These are phyloP conservation scores for Backusella liffmaniae DNA, from an alignment of 192 early-diverging fungal genomes.

Conservation along the genomic window DNA sequence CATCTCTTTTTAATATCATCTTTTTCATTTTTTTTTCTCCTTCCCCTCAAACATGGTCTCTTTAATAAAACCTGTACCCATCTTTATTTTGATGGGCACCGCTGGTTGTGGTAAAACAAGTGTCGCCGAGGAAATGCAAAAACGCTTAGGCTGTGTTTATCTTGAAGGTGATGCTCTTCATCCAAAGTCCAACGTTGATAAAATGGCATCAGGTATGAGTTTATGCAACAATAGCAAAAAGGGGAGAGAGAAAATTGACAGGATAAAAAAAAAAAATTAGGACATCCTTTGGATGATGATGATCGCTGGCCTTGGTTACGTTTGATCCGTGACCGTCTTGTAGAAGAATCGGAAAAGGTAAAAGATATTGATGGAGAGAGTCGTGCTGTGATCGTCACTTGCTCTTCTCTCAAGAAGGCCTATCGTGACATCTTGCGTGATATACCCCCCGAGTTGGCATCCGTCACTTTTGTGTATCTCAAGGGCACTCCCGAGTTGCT, in stretches of 20 bases:
- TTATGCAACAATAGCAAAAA: neutral
- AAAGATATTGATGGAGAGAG: slow-evolving; percentile 14
- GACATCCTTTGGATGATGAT: slow-evolving; percentile 54
- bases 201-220: slow-evolving; percentile 56
- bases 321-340: slow-evolving; percentile 43
- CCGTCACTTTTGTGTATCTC: slow-evolving; percentile 56
- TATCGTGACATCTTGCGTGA: slow-evolving; percentile 65
- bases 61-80: slow-evolving; percentile 39
- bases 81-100: slow-evolving; percentile 62
- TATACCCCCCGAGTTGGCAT: slow-evolving; percentile 17
- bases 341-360: slow-evolving; percentile 25
- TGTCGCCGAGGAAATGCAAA: slow-evolving; percentile 44
- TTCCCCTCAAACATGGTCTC: neutral
- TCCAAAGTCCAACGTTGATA: slow-evolving; percentile 51
- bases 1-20: neutral
- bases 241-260: neutral
- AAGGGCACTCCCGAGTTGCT: slow-evolving; percentile 51
- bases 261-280: neutral
- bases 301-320: slow-evolving; percentile 68
- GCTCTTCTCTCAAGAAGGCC: slow-evolving; percentile 58
- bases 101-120: slow-evolving; percentile 64
- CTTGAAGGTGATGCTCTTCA: slow-evolving; percentile 72
- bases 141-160: slow-evolving; percentile 43
- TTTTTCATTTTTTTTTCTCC: neutral
- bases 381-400: slow-evolving; percentile 55